These are phyloP conservation scores for Aspergillus candidus DNA, from an alignment of 2,329 filamentous ascomycete genomes.

Conservation along the genomic window DNA sequence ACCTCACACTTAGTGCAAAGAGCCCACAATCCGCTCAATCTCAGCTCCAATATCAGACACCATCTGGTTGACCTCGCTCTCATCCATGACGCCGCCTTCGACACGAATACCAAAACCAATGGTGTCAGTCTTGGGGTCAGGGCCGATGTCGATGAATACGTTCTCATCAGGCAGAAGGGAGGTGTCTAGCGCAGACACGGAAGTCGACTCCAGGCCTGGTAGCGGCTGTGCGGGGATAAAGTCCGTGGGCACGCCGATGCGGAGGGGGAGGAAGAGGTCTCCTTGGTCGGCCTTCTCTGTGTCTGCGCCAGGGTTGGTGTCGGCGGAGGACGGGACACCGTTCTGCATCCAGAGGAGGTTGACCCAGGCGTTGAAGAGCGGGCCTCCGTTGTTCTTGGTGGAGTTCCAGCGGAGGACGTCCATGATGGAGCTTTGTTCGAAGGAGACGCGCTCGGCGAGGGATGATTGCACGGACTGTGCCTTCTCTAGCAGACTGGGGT, in stretches of 20 bases:
- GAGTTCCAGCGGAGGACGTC: conserved; percentile 20
- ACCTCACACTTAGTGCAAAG: not conserved
- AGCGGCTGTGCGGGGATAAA: conserved; percentile 17
- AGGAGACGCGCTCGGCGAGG: conserved; percentile 22
- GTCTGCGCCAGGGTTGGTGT: not conserved
- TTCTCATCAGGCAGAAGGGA: conserved; percentile 18
- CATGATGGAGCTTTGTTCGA: conserved; percentile 24
- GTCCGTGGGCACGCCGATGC: conserved; percentile 23
- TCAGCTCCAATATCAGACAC: conserved; percentile 15
- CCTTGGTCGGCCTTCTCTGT: not conserved
- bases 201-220: conserved; percentile 7
- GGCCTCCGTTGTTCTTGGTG: conserved; percentile 1
- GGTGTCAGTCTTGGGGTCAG: conserved; percentile 17
- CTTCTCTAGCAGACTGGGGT: conserved; percentile 5
- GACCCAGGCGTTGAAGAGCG: conserved; percentile 28
- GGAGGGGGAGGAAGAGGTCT: conserved; percentile 17
- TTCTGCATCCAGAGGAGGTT: conserved; percentile 28
- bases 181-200: conserved; percentile 19
- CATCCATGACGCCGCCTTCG: conserved; percentile 17
- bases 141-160: conserved; percentile 24
- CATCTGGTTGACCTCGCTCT: conserved; percentile 13
- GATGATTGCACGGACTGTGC: conserved; percentile 16
- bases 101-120: conserved; percentile 25
- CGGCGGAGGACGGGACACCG: conserved; percentile 2
- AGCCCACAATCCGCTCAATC: conserved; percentile 13